Evolutionary conservation across 1,139 yeast species (phyloP).

Genomic region (Taiozyma sp.): DNA sequence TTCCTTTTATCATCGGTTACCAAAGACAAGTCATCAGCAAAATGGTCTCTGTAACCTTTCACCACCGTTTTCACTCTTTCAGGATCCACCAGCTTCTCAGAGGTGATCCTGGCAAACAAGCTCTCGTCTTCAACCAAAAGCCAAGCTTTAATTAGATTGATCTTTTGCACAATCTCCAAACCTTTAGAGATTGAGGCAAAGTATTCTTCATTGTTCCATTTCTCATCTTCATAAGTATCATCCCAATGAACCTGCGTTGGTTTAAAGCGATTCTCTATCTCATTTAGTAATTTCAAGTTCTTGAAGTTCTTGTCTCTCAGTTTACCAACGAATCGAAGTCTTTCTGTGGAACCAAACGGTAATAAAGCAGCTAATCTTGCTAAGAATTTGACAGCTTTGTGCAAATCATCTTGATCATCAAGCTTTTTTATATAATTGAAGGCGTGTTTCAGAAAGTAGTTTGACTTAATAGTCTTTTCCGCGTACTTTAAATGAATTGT

Average conservation of each 20-base stretch:
- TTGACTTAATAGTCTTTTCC: constrained; percentile 1
- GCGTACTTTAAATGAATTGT: constrained; percentile 1
- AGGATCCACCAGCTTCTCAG: neutral
- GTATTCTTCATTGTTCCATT: neutral
- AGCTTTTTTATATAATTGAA: constrained; percentile 3
- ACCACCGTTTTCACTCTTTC: neutral
- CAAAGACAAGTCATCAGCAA: neutral
- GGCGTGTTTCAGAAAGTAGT: constrained; percentile 4
- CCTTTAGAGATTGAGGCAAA: constrained; percentile 1
- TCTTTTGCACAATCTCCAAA: constrained; percentile 7
- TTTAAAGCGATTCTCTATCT: neutral
- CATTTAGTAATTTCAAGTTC: constrained; percentile 3
- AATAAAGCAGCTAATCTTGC: constrained; percentile 5
- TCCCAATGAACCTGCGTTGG: neutral
- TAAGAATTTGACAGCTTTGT: constrained; percentile 2
- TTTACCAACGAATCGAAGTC: constrained; percentile 10
- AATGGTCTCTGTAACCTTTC: neutral
- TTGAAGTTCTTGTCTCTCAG: constrained; percentile 2
- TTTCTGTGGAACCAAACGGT: constrained; percentile 9
- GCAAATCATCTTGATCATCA: constrained; percentile 3
- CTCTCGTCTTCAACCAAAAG: constrained; percentile 7
- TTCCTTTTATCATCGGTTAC: neutral
- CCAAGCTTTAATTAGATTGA: constrained; percentile 9
- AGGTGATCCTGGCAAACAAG: neutral
- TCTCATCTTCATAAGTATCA: constrained; percentile 4